Evolutionary conservation across 441 rosid genomes (phyloP).

Genomic region (Biscutella laevigata): DNA sequence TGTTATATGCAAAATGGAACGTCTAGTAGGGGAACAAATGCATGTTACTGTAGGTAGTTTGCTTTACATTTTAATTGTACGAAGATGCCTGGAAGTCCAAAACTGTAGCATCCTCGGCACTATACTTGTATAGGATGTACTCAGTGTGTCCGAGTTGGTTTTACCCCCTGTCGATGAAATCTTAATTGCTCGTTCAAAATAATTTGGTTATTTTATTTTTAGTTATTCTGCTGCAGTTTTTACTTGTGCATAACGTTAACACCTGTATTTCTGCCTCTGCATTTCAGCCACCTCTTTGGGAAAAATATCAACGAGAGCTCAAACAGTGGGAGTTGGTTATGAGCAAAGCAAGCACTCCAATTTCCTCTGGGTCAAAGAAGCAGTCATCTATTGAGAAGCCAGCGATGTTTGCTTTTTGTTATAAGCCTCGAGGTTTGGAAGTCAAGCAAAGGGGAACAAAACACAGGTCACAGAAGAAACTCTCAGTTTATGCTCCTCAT

Average conservation of each 20-base stretch:
- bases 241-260: neutral
- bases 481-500: slow-evolving; percentile 53
- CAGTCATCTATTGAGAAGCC: slow-evolving; percentile 57
- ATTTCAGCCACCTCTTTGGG: slow-evolving; percentile 85
- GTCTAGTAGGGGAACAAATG: neutral
- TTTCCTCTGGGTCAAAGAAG: slow-evolving; percentile 45
- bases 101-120: too few relatives aligned
- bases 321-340: slow-evolving; percentile 67
- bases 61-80: neutral
- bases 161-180: neutral
- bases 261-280: slow-evolving; percentile 3
- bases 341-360: slow-evolving; percentile 34
- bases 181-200: neutral
- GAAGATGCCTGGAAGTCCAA: neutral
- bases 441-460: slow-evolving; percentile 81
- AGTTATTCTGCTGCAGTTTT: neutral
- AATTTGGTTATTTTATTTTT: neutral
- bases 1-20: neutral
- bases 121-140: too few relatives aligned
- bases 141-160: too few relatives aligned
- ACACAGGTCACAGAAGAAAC: slow-evolving; percentile 67
- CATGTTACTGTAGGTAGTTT: neutral
- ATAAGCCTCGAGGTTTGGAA: slow-evolving; percentile 95
- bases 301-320: slow-evolving; percentile 66
- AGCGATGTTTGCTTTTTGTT: slow-evolving; percentile 85